Evolutionary conservation across 1,284 basidiomycete genomes (phyloP).

Genomic region (Tilletia caries): DNA sequence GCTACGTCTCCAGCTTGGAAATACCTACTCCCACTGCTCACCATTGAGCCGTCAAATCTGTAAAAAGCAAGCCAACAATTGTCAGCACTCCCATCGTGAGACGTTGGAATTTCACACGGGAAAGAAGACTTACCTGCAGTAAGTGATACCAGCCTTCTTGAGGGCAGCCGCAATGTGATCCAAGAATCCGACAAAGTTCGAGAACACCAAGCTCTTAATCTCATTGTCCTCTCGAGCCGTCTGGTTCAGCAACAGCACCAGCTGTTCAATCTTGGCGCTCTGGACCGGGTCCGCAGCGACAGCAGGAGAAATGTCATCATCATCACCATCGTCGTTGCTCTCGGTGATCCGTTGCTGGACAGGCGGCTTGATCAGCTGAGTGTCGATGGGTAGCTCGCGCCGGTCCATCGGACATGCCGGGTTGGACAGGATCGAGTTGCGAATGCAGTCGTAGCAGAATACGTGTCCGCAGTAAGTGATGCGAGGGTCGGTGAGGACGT

Average conservation of each 20-base stretch:
- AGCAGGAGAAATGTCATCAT: conserved; percentile 32
- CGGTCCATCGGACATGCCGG: conserved; percentile 81
- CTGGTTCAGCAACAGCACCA: conserved; percentile 66
- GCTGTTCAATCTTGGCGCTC: conserved; percentile 73
- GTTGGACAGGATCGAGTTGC: conserved; percentile 62
- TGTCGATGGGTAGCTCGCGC: conserved; percentile 60
- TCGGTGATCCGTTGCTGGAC: conserved; percentile 56
- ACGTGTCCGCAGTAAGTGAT: conserved; percentile 75
- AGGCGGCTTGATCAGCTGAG: conserved; percentile 64
- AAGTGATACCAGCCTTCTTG: conserved; percentile 67
- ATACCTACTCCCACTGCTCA: conserved; percentile 7
- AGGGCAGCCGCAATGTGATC: conserved; percentile 68
- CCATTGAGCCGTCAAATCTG: conserved; percentile 11
- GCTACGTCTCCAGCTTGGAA: conserved; percentile 13
- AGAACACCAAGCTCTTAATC: conserved; percentile 16
- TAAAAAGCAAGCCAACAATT: not conserved
- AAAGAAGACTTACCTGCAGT: conserved; percentile 60
- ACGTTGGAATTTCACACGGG: no score
- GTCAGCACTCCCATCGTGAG: no score
- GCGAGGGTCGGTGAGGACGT: conserved; percentile 64
- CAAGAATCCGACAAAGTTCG: conserved; percentile 17
- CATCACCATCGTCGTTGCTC: conserved; percentile 36
- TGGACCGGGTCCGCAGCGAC: not conserved
- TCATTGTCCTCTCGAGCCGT: conserved; percentile 25
- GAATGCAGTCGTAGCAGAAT: conserved; percentile 66